These are phyloP conservation scores for Coffea canephora DNA, from an alignment of 257 asterid genomes.

Conservation along the genomic window DNA sequence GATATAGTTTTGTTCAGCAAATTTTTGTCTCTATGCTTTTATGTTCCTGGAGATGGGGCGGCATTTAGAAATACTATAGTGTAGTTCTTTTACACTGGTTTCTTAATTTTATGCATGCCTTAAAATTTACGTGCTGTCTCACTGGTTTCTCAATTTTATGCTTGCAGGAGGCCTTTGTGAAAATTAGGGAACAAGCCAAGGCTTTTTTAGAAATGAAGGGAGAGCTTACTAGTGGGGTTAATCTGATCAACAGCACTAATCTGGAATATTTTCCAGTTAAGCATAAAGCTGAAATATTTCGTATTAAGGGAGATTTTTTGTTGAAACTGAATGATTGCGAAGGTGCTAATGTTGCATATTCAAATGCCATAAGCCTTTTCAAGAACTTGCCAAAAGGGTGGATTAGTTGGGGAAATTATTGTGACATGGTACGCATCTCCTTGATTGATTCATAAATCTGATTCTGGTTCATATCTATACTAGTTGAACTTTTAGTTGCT, in stretches of 20 bases:
- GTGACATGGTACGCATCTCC: constrained; percentile 74
- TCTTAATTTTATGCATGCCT: no score
- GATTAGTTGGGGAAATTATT: constrained; percentile 99
- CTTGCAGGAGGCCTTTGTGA: constrained; percentile 94
- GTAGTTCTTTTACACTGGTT: neutral
- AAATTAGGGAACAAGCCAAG: constrained; percentile 97
- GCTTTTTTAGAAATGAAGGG: constrained; percentile 98
- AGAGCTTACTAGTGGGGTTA: constrained; percentile 92
- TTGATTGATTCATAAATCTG: constrained; percentile 12
- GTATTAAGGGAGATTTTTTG: constrained; percentile 92
- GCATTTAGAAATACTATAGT: neutral
- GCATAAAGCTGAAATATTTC: constrained; percentile 93
- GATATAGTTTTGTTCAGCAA: constrained; percentile 15
- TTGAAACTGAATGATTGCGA: constrained; percentile 91
- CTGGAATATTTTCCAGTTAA: constrained; percentile 92
- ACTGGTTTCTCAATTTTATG: constrained; percentile 3
- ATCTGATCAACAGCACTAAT: constrained; percentile 90
- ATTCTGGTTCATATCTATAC: constrained; percentile 9
- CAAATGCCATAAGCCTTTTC: constrained; percentile 82
- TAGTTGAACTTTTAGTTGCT: neutral
- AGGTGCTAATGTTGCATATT: constrained; percentile 95
- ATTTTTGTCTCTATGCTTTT: neutral
- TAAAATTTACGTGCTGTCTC: neutral
- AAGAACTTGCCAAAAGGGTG: constrained; percentile 97
- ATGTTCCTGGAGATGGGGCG: neutral